Evolutionary conservation across 2,329 filamentous ascomycete genomes (phyloP).

Genomic region (Xylaria sp.): DNA sequence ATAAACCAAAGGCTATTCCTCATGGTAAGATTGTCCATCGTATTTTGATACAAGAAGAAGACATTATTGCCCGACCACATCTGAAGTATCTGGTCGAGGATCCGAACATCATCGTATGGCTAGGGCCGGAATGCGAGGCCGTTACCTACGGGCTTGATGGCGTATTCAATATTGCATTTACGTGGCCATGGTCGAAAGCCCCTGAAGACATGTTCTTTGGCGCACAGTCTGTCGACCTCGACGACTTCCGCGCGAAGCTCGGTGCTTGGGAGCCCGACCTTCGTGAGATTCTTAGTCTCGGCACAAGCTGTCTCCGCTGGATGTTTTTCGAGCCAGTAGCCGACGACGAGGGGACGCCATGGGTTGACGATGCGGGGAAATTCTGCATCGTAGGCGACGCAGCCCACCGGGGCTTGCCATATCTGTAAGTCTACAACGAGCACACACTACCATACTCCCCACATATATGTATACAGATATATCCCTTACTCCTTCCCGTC

Average conservation of each 20-base stretch:
- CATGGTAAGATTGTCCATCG: constrained; percentile 42
- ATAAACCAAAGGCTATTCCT: constrained; percentile 34
- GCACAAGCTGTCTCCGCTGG: constrained; percentile 31
- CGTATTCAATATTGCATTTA: constrained; percentile 40
- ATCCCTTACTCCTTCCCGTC: not conserved
- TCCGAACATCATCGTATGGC: constrained; percentile 40
- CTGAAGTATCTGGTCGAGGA: constrained; percentile 36
- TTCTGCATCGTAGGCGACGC: constrained; percentile 42
- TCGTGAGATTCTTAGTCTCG: constrained; percentile 39
- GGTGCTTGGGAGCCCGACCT: constrained; percentile 37
- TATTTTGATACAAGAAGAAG: constrained; percentile 37
- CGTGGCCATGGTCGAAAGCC: constrained; percentile 40
- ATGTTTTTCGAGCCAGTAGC: constrained; percentile 39
- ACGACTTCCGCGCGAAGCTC: constrained; percentile 33
- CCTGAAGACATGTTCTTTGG: constrained; percentile 38
- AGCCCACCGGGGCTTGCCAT: constrained; percentile 39
- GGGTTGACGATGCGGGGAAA: constrained; percentile 35
- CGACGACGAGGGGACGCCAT: constrained; percentile 35
- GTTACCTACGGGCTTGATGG: constrained; percentile 41
- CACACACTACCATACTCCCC: not conserved
- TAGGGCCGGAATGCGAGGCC: constrained; percentile 40
- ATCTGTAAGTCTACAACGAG: constrained; percentile 37
- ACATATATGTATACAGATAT: not conserved
- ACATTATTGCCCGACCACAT: constrained; percentile 34
- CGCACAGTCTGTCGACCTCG: constrained; percentile 35